Conservation (phyloP, 2,329 filamentous ascomycete species). For the Scedosporium apiospermum region DNA sequence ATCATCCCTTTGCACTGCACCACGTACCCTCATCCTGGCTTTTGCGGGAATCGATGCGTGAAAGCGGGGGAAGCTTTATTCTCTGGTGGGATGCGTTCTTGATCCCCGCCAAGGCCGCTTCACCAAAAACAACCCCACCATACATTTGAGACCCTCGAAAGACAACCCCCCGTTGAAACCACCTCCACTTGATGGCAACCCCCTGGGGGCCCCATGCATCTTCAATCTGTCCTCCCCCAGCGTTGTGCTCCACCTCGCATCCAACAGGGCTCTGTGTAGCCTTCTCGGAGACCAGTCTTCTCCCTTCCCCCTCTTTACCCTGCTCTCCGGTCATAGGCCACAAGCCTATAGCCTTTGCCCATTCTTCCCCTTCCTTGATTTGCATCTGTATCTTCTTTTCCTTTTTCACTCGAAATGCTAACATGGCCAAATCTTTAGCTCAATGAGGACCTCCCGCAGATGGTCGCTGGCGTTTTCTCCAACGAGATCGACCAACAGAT, state of each 20-base stretch:
- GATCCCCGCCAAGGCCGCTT: background rate
- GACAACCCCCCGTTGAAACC: background rate
- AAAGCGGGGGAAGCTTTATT: background rate
- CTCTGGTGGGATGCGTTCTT: background rate
- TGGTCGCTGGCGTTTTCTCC: constrained; percentile 97
- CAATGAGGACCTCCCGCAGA: constrained; percentile 94
- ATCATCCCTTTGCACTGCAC: background rate
- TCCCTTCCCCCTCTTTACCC: background rate
- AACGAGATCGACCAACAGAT: constrained; percentile 98
- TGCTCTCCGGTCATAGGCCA: background rate
- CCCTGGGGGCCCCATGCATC: background rate
- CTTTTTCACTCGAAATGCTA: background rate
- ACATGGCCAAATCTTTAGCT: constrained; percentile 47
- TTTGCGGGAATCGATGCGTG: background rate
- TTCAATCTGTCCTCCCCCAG: background rate
- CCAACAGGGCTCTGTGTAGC: background rate
- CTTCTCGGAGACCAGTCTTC: background rate
- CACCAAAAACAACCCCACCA: background rate
- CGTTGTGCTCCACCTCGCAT: background rate
- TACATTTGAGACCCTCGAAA: background rate
- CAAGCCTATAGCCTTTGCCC: background rate
- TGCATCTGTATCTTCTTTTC: background rate
- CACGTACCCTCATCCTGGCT: background rate
- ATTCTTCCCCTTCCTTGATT: background rate
- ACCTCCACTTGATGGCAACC: background rate